Conservation (phyloP, 371 early-diverging fungal genomes). For the Homolaphlyctis polyrhiza region DNA sequence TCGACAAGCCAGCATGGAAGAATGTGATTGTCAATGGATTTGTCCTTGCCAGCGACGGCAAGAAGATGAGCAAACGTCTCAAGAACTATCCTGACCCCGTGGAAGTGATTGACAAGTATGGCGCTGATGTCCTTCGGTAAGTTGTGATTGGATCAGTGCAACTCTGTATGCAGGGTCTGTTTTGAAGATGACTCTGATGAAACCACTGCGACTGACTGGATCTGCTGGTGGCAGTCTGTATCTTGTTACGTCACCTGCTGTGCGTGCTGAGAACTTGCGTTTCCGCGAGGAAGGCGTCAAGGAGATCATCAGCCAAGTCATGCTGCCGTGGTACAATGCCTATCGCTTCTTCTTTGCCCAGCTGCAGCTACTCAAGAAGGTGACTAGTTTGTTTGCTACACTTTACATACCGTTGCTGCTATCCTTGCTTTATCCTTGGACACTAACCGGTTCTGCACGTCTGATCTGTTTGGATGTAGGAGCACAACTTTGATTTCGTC, state of each 20-base stretch:
- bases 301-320: conserved; percentile 91
- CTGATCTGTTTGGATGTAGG: conserved; percentile 27
- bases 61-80: conserved; percentile 99
- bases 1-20: conserved; percentile 97
- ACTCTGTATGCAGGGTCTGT: background rate
- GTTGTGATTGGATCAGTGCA: background rate
- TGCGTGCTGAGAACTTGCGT: conserved; percentile 94
- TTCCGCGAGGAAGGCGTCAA: conserved; percentile 99
- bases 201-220: background rate
- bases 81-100: conserved; percentile 99
- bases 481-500: conserved; percentile 69
- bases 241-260: conserved; percentile 98
- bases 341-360: conserved; percentile 96
- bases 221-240: conserved; percentile 58
- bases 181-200: background rate
- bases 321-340: conserved; percentile 99
- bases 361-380: conserved; percentile 80
- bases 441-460: background rate
- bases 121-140: conserved; percentile 94
- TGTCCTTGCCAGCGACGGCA: conserved; percentile 98
- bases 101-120: conserved; percentile 84
- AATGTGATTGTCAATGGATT: conserved; percentile 99
- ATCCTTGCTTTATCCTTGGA: background rate
- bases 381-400: background rate
- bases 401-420: background rate